phyloP scores from a whole-genome alignment of 495 filamentous ascomycete genomes.

The Lasiosphaeria hispida region DNA sequence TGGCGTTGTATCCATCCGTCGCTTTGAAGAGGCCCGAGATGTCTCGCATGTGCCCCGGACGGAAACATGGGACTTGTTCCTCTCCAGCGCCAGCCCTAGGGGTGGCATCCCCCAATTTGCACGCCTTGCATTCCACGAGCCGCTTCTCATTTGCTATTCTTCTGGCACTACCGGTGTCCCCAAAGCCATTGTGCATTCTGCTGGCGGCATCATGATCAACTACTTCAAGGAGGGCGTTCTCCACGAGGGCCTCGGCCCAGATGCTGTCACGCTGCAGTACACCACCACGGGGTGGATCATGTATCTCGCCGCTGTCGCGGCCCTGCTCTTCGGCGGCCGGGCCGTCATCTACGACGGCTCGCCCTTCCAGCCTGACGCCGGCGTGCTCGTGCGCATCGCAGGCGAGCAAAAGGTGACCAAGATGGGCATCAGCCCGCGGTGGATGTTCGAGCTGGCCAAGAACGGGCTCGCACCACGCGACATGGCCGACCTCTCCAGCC shows the following conservation, averaged over 20 bases:
- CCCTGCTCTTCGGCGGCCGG: slow-evolving; percentile 54
- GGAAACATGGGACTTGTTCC: slow-evolving; percentile 52
- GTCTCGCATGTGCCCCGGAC: slow-evolving; percentile 53
- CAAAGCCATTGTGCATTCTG: slow-evolving; percentile 73
- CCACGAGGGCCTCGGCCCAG: slow-evolving; percentile 51
- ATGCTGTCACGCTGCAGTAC: slow-evolving; percentile 55
- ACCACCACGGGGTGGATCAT: slow-evolving; percentile 82
- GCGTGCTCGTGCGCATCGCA: slow-evolving; percentile 57
- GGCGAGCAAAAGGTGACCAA: slow-evolving; percentile 58
- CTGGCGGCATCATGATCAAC: slow-evolving; percentile 60
- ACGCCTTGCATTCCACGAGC: slow-evolving; percentile 62
- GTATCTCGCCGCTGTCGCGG: slow-evolving; percentile 60
- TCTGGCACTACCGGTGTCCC: slow-evolving; percentile 71
- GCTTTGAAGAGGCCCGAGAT: slow-evolving; percentile 61
- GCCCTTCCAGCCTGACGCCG: slow-evolving; percentile 65
- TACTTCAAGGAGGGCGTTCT: slow-evolving; percentile 59
- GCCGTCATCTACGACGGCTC: slow-evolving; percentile 73
- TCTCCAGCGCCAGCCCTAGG: slow-evolving; percentile 39
- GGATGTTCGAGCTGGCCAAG: slow-evolving; percentile 66
- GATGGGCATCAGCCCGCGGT: slow-evolving; percentile 71
- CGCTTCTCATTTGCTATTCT: slow-evolving; percentile 70
- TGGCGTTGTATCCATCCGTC: slow-evolving; percentile 62
- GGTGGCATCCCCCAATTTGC: slow-evolving; percentile 51
- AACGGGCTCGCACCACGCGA: slow-evolving; percentile 56
- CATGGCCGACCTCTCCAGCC: slow-evolving; percentile 56